These are phyloP conservation scores for Sonneratia caseolaris DNA, from an alignment of 345 rosid species.

Conservation along the genomic window DNA sequence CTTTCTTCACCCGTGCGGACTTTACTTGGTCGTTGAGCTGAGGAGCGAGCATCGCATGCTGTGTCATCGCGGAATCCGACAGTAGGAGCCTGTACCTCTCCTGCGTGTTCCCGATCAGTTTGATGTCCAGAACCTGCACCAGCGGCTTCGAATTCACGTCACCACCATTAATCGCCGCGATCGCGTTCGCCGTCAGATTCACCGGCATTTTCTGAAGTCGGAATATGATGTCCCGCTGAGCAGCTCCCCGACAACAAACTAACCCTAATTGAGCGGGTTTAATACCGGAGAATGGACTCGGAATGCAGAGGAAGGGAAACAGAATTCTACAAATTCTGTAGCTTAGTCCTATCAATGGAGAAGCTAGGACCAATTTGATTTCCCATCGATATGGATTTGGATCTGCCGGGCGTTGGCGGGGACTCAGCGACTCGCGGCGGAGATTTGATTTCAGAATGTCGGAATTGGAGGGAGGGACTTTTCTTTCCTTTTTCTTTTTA, in stretches of 20 bases:
- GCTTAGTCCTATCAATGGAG: background rate
- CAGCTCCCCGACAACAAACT: background rate
- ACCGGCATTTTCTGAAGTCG: constrained; percentile 38
- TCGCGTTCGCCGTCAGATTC: constrained; percentile 62
- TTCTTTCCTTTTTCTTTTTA: no score
- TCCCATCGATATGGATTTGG: background rate
- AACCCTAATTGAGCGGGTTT: background rate
- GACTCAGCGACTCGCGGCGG: background rate
- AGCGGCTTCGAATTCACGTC: constrained; percentile 73
- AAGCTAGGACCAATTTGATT: background rate
- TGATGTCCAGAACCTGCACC: constrained; percentile 69
- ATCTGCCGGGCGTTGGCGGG: background rate
- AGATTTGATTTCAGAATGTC: background rate
- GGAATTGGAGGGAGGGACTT: background rate
- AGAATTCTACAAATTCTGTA: background rate
- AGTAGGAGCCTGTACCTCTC: constrained; percentile 66
- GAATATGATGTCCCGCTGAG: background rate
- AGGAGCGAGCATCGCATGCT: constrained; percentile 75
- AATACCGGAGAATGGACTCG: background rate
- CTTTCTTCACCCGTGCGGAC: constrained; percentile 44
- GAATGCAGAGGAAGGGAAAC: background rate
- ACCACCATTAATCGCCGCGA: constrained; percentile 50
- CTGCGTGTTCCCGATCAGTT: constrained; percentile 44
- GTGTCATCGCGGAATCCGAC: constrained; percentile 55
- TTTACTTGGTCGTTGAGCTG: constrained; percentile 73